Evolutionary conservation across 306 rosid species (phyloP), one percentile per base, ranked within the genome.

Genomic region (Rubus idaeus): DNA sequence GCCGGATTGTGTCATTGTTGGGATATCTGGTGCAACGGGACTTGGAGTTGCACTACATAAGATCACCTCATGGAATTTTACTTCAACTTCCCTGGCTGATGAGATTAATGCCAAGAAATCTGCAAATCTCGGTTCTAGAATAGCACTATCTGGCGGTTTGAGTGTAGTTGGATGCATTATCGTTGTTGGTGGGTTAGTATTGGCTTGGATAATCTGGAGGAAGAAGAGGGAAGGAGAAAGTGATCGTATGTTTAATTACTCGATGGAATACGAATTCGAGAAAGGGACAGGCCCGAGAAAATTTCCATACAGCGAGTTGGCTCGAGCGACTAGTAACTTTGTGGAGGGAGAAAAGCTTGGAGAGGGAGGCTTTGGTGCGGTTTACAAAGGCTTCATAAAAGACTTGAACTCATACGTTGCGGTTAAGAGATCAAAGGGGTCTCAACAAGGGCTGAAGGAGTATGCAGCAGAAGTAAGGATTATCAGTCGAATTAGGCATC

Each of bases 401-500:
- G 79, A 77, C 8, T 46, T 66, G 46, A 76, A 84, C 49, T 65
- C 82, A 5, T 50, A 50, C 5, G 55, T 50, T 50, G 55, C 55
- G 5, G 55, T 50, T 13, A 50, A 50, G 17, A 50, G 17, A 50
- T 50, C n/a, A 50, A 50, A 12, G 55, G 18, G n/a, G 18, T 50
- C n/a, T 14, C 5, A 50, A 14, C 55, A 50, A 50, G 55, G 55
- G 55, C 18, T 61, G 44, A 65, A 76, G 50, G 84, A 86, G 68
- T 86, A 79, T 21, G 61, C 58, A 16, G 56, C 86, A 40, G 86
- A 85, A 80, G 86, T 85, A 39, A 79, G 16, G 45, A 74, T 65
- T 16, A 82, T 17, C 8, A 42, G 46, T 42, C 46, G 46, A 8
- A 5, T 42, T 42, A 42, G 46, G 46, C 46, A 42, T 50, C 55